Conservation (phyloP, 768 basidiomycete species). For the Collybia sordida region DNA sequence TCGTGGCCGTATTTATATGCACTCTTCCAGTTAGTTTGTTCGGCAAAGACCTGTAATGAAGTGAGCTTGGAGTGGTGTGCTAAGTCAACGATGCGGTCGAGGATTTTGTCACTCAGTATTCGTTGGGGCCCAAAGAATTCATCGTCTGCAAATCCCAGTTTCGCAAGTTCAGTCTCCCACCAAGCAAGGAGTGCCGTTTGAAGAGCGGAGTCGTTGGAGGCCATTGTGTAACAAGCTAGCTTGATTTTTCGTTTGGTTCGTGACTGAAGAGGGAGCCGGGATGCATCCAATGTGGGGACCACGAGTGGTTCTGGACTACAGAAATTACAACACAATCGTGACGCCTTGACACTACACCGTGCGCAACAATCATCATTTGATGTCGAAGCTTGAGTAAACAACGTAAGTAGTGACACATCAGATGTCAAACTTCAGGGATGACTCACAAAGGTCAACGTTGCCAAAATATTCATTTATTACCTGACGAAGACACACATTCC, state of each 20-base stretch:
- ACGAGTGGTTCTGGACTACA: slow-evolving; percentile 4
- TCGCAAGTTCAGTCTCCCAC: slow-evolving; percentile 9
- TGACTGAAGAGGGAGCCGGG: not conserved
- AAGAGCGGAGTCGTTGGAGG: slow-evolving; percentile 2
- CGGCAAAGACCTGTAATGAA: slow-evolving; percentile 2
- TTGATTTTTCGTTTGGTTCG: not conserved
- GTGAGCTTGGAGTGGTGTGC: slow-evolving; percentile 19
- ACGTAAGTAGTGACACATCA: too few species aligned
- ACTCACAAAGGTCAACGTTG: not conserved
- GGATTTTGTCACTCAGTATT: slow-evolving; percentile 16
- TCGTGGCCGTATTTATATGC: slow-evolving; percentile 5
- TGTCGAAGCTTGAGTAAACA: too few species aligned
- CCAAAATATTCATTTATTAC: not conserved
- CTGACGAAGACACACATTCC: not conserved
- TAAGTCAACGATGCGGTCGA: slow-evolving; percentile 26
- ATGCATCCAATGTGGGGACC: not conserved
- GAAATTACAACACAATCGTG: slow-evolving; percentile 9
- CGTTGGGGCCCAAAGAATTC: slow-evolving; percentile 14
- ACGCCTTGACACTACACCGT: not conserved
- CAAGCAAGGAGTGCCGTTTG: slow-evolving; percentile 10
- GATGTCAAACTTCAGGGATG: too few species aligned
- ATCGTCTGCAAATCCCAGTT: slow-evolving; percentile 2
- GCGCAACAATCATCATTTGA: slow-evolving; percentile 7
- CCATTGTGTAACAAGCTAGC: not conserved
- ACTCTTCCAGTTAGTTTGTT: slow-evolving; percentile 20